Evolutionary conservation across 2,329 filamentous ascomycete genomes (phyloP).

Genomic region (Aaosphaeria arxii): DNA sequence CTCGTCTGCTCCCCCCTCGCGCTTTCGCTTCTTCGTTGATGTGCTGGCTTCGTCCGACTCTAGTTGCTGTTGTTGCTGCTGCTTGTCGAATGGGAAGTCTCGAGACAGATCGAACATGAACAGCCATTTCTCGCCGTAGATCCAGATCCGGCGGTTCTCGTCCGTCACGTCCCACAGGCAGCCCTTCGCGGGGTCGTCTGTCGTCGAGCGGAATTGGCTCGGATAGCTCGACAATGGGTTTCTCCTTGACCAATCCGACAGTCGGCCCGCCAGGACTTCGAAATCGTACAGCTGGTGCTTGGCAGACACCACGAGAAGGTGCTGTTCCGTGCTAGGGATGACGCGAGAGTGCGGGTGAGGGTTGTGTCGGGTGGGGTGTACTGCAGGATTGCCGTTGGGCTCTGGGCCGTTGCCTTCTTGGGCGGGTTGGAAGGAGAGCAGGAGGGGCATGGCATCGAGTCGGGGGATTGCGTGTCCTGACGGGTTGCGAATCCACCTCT

Average conservation of each 20-base stretch:
- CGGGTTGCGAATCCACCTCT: conserved; percentile 75
- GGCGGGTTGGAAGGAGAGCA: conserved; percentile 47
- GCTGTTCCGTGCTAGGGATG: conserved; percentile 52
- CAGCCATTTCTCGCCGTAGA: conserved; percentile 82
- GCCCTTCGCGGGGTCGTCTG: conserved; percentile 79
- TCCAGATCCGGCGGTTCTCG: conserved; percentile 62
- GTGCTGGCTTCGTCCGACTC: conserved; percentile 4
- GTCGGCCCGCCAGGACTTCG: conserved; percentile 69
- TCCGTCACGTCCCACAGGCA: conserved; percentile 75
- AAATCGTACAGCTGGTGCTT: conserved; percentile 73
- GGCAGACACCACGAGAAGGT: conserved; percentile 60
- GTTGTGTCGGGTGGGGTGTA: conserved; percentile 50
- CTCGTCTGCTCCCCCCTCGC: conserved; percentile 12
- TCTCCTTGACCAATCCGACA: conserved; percentile 82
- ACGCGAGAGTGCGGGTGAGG: conserved; percentile 56
- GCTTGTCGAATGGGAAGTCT: conserved; percentile 45
- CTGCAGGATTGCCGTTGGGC: conserved; percentile 46
- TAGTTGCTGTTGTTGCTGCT: conserved; percentile 6
- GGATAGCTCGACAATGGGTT: conserved; percentile 78
- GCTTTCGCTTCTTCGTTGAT: conserved; percentile 33
- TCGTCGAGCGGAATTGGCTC: conserved; percentile 66
- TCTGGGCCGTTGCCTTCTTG: conserved; percentile 15
- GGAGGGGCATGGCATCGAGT: conserved; percentile 43
- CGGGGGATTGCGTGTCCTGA: conserved; percentile 52
- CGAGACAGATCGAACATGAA: conserved; percentile 86